Conservation (phyloP, 148 eudicot genomes). For the Simmondsia chinensis region DNA sequence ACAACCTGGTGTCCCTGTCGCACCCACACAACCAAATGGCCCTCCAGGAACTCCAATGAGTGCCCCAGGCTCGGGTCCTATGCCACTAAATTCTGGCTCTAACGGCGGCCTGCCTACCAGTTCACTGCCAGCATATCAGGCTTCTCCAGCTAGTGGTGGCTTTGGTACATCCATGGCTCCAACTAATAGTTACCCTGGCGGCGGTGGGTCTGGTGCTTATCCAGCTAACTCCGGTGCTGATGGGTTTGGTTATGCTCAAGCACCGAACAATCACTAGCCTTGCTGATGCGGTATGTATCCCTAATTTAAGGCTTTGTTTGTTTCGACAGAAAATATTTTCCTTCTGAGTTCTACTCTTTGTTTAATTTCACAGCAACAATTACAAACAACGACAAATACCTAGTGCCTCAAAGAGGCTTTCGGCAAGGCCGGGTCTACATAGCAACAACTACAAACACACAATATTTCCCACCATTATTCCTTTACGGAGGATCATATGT, state of each 20-base stretch:
- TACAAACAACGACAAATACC: no score
- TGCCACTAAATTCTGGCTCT: conserved; percentile 17
- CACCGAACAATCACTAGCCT: conserved; percentile 10
- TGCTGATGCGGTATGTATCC: conserved; percentile 1
- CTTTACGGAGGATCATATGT: no score
- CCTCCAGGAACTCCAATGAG: conserved; percentile 29
- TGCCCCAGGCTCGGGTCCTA: conserved; percentile 29
- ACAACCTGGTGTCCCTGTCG: conserved; percentile 43
- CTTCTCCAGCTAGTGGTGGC: conserved; percentile 16
- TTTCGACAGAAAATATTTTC: no score
- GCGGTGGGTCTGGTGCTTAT: conserved; percentile 19
- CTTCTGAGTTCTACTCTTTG: no score
- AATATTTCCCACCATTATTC: no score
- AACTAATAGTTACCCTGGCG: conserved; percentile 14
- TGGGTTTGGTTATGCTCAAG: conserved; percentile 19
- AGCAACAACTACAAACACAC: no score
- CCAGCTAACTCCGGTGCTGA: conserved; percentile 19
- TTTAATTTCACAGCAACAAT: no score
- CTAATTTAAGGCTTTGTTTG: no score
- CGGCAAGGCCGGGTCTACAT: no score
- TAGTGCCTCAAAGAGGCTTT: no score
- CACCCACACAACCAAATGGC: conserved; percentile 35
- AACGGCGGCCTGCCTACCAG: conserved; percentile 18
- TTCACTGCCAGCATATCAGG: conserved; percentile 22
- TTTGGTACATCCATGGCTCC: conserved; percentile 22